phyloP scores from a whole-genome alignment of 345 rosid species.

The Erysimum cheiranthoides region DNA sequence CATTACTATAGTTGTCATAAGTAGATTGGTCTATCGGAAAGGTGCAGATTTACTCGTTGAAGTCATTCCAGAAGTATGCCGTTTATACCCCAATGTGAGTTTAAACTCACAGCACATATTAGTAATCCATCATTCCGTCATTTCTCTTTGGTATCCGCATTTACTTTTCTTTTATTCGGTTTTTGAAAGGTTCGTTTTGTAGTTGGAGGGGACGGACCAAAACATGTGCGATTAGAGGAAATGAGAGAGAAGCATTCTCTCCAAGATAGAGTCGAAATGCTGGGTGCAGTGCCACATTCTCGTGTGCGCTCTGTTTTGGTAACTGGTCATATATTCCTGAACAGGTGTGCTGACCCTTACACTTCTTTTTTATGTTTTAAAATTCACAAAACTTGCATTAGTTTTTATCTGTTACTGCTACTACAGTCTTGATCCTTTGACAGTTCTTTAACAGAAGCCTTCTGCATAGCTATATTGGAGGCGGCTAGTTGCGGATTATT shows the following conservation, averaged over 20 bases:
- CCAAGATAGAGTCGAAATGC: slow-evolving; percentile 95
- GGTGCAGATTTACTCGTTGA: slow-evolving; percentile 97
- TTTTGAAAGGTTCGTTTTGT: slow-evolving; percentile 78
- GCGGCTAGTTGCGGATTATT: slow-evolving; percentile 97
- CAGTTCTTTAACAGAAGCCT: slow-evolving; percentile 98
- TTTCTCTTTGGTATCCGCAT: slow-evolving; percentile 13
- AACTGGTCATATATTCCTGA: slow-evolving; percentile 86
- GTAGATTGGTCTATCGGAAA: slow-evolving; percentile 94
- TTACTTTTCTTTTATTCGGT: slow-evolving; percentile 2
- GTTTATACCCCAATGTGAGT: slow-evolving; percentile 76
- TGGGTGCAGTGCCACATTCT: slow-evolving; percentile 93
- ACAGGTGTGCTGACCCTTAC: slow-evolving; percentile 58
- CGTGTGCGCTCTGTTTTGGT: slow-evolving; percentile 79
- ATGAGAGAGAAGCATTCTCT: slow-evolving; percentile 98
- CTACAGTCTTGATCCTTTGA: slow-evolving; percentile 38
- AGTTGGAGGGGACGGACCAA: slow-evolving; percentile 97
- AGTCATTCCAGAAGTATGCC: slow-evolving; percentile 93
- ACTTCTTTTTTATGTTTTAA: background rate
- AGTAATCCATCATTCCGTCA: background rate
- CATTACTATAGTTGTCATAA: slow-evolving; percentile 85
- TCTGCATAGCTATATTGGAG: slow-evolving; percentile 97
- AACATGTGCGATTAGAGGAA: slow-evolving; percentile 87
- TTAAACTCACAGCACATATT: background rate
- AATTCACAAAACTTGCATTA: background rate
- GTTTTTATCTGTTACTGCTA: slow-evolving; percentile 3